Evolutionary conservation across 345 rosid species (phyloP), one percentile per base, ranked within the genome.

Genomic region (Mercurialis annua): DNA sequence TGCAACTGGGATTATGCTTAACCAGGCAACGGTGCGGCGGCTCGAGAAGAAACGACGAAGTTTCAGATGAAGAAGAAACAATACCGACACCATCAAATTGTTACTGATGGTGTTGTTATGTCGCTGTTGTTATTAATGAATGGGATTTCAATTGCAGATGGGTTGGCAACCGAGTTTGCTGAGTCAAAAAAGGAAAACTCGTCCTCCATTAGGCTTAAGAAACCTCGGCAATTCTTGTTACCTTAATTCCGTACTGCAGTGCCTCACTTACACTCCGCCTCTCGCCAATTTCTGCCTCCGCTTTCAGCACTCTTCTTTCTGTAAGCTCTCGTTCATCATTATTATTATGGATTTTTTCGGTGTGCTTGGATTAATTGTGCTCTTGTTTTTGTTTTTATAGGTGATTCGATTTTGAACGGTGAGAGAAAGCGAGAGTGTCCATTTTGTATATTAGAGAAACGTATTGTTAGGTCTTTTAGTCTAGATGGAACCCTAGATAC

Each of bases 141-240:
- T 74, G 78, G 78, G 74, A 77, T 76, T 74, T 70, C 81, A 83
- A 59, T 79, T 86, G 84, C 92, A 89, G 81, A 90, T 90, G 99
- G 86, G 80, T 79, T 92, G 98, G 99, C 92, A 85, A 86, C 89
- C 93, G 92, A 86, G 83, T 85, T 74, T 87, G 73, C 89, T 84
- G 61, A 85, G 89, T 77, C 88, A 79, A 61, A 85, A 84, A 70
- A 87, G 97, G 65, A 85, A 85, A 68, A 84, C 77, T 50, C 87
- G 93, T 9, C 90, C 92, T 38, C 99, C 99, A 14, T 67, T 95
- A 83, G 98, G 99, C 79, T 79, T 95, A 62, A 81, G 73, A 59
- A 95, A 95, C 74, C 98, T 95, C 78, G 97, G 99, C 78, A 95
- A 95, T 81, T 81, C 97, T 34, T 95, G 99, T 64, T 95, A 95